Evolutionary conservation across 1,284 basidiomycete species (phyloP).

Genomic region (Gymnopus androsaceus): DNA sequence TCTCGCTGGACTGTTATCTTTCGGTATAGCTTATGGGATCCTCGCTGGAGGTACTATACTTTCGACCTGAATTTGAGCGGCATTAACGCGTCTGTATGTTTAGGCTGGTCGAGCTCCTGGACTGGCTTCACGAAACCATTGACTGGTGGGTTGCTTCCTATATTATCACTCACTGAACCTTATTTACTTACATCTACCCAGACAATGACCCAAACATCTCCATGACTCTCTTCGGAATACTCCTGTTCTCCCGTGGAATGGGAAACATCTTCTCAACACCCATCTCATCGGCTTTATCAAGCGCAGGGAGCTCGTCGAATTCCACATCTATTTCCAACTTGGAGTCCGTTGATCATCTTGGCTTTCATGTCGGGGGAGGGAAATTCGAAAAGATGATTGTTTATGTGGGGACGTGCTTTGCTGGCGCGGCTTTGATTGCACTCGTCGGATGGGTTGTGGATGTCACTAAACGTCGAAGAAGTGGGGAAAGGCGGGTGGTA

Average conservation of each 20-base stretch:
- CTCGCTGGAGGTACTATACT: conserved; percentile 38
- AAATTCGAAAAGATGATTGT: conserved; percentile 36
- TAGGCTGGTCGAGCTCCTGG: conserved; percentile 40
- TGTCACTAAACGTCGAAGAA: not conserved
- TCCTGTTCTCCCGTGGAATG: conserved; percentile 39
- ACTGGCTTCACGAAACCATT: conserved; percentile 33
- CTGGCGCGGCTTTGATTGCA: conserved; percentile 32
- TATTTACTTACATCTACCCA: conserved; percentile 13
- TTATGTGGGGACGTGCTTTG: conserved; percentile 39
- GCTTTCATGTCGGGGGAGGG: conserved; percentile 35
- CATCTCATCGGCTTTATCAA: conserved; percentile 35
- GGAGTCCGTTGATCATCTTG: conserved; percentile 11
- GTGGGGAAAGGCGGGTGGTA: not conserved
- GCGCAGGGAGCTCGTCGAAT: not conserved
- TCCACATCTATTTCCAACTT: not conserved
- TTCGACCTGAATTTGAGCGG: too few species aligned
- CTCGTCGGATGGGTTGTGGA: conserved; percentile 27
- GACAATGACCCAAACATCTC: conserved; percentile 37
- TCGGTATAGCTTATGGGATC: conserved; percentile 36
- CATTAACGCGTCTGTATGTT: too few species aligned
- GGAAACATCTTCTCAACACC: conserved; percentile 46
- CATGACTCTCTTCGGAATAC: conserved; percentile 38
- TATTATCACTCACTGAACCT: not conserved
- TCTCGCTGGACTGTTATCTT: conserved; percentile 35
- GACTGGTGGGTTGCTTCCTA: conserved; percentile 26